phyloP scores from a whole-genome alignment of 2,329 filamentous ascomycete species.

The Biscogniauxia mediterranea region DNA sequence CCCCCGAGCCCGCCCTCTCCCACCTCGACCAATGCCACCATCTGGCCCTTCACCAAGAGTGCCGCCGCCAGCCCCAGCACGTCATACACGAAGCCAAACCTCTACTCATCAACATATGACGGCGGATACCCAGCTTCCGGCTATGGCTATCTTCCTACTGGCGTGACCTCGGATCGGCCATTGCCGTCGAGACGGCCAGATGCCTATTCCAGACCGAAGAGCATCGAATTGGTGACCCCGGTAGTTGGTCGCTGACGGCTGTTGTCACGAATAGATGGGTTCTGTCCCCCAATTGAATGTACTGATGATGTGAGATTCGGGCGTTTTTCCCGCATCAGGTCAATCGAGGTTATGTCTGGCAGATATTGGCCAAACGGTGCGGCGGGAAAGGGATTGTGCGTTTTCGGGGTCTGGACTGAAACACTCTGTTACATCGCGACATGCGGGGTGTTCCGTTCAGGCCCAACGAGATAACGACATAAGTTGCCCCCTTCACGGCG shows the following conservation, averaged over 20 bases:
- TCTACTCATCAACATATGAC: conserved; percentile 55
- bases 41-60: conserved; percentile 57
- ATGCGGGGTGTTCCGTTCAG: conserved; percentile 24
- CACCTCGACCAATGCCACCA: conserved; percentile 39
- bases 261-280: conserved; percentile 6
- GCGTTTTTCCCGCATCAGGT: conserved; percentile 17
- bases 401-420: conserved; percentile 16
- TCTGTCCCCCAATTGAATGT: conserved; percentile 10
- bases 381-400: conserved; percentile 14
- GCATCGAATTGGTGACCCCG: conserved; percentile 63
- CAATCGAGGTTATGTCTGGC: neutral
- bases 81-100: conserved; percentile 47
- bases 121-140: conserved; percentile 39
- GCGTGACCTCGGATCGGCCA: conserved; percentile 48
- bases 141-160: conserved; percentile 37
- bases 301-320: conserved; percentile 22
- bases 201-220: conserved; percentile 57
- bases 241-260: conserved; percentile 47
- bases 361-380: conserved; percentile 10
- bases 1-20: conserved; percentile 57
- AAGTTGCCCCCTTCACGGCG: conserved; percentile 1
- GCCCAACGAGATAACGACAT: conserved; percentile 8
- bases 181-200: conserved; percentile 55
- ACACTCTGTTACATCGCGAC: conserved; percentile 18
- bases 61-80: conserved; percentile 51